These are phyloP conservation scores for Mortierella sp. DNA, from an alignment of 371 early-diverging fungal species.

Conservation along the genomic window DNA sequence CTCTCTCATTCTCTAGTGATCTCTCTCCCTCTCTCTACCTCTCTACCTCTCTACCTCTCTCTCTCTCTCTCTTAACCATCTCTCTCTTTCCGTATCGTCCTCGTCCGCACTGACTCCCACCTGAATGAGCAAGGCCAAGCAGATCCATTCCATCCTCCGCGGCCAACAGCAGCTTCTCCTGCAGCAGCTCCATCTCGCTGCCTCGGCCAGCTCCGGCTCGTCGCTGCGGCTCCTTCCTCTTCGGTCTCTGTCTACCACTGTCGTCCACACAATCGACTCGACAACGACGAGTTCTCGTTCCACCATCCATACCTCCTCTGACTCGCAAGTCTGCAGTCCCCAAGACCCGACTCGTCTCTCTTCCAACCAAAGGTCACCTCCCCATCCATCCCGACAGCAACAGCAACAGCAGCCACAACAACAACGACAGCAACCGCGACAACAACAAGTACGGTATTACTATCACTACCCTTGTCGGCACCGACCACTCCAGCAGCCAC, in stretches of 20 bases:
- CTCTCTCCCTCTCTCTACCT: background rate
- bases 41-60: background rate
- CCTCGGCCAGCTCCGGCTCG: slow-evolving; percentile 5
- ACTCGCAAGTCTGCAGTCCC: slow-evolving; percentile 2
- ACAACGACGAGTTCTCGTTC: slow-evolving; percentile 17
- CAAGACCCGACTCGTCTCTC: background rate
- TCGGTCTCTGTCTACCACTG: slow-evolving; percentile 11
- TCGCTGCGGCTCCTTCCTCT: slow-evolving; percentile 28
- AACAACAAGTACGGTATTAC: no score
- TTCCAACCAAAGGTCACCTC: background rate
- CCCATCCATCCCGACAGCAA: slow-evolving; percentile 6
- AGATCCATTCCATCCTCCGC: slow-evolving; percentile 36
- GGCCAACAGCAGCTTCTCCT: slow-evolving; percentile 28
- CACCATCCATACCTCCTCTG: slow-evolving; percentile 26
- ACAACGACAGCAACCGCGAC: no score
- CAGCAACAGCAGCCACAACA: slow-evolving; percentile 3
- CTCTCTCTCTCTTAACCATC: background rate
- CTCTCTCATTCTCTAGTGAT: background rate
- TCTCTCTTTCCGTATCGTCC: background rate
- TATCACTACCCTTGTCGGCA: no score
- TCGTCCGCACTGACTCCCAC: background rate
- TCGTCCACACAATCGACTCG: background rate
- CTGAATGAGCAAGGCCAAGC: slow-evolving; percentile 49
- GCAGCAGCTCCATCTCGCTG: slow-evolving; percentile 24
- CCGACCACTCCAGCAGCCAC: no score